Conservation (phyloP, 108 stramenopile species). For the Chaetoceros tenuissimus region DNA sequence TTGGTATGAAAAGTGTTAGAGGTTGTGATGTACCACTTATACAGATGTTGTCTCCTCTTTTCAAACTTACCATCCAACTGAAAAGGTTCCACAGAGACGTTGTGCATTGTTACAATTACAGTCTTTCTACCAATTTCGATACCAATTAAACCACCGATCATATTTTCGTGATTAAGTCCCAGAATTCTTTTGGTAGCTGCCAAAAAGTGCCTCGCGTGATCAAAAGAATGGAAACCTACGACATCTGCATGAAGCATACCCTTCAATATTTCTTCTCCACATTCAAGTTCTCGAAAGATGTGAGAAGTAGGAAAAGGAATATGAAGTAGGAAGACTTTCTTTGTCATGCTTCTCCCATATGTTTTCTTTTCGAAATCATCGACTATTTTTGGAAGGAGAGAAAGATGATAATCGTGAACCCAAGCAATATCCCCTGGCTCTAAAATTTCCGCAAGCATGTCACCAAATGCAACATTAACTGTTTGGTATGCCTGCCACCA, state of each 20-base stretch:
- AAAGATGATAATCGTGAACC: conserved; percentile 99
- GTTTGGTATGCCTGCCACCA: conserved; percentile 84
- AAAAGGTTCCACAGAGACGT: conserved; percentile 92
- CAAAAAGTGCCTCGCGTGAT: conserved; percentile 99
- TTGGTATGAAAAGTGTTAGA: neutral
- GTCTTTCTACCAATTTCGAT: conserved; percentile 83
- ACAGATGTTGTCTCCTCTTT: conserved; percentile 10
- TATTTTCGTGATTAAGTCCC: conserved; percentile 83
- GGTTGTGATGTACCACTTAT: neutral
- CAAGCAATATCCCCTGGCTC: conserved; percentile 74
- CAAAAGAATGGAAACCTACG: conserved; percentile 99
- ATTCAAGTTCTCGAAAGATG: conserved; percentile 94
- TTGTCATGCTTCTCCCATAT: conserved; percentile 21
- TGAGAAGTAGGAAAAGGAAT: conserved; percentile 99
- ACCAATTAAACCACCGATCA: conserved; percentile 92
- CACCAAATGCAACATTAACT: conserved; percentile 79
- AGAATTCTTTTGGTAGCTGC: conserved; percentile 97
- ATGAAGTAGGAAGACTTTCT: conserved; percentile 97
- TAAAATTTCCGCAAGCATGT: conserved; percentile 50
- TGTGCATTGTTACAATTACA: conserved; percentile 93
- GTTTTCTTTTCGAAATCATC: conserved; percentile 27
- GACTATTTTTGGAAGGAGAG: conserved; percentile 85
- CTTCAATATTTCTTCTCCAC: conserved; percentile 84
- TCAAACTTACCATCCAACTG: conserved; percentile 57
- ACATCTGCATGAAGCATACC: conserved; percentile 98